Evolutionary conservation across 2,329 filamentous ascomycete species (phyloP).

Genomic region (Cercospora sesami): DNA sequence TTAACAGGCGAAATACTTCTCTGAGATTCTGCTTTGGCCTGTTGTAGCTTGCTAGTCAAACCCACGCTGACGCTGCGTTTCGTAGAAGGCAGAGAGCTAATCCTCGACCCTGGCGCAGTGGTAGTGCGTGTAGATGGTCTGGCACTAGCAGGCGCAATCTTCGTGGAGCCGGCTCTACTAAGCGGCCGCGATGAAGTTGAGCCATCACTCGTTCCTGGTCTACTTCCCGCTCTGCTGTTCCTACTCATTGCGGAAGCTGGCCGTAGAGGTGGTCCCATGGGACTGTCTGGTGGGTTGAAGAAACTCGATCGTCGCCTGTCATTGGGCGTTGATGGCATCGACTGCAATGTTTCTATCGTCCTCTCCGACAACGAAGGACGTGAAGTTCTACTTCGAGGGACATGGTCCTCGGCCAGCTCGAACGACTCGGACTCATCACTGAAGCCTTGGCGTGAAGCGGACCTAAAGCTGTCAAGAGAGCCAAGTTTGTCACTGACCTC

Average conservation of each 20-base stretch:
- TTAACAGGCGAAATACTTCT: constrained; percentile 25
- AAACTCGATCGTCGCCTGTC: constrained; percentile 69
- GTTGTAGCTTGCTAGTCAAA: constrained; percentile 30
- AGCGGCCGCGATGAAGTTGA: constrained; percentile 30
- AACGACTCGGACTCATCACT: constrained; percentile 25
- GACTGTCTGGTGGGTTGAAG: constrained; percentile 62
- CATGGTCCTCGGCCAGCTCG: constrained; percentile 23
- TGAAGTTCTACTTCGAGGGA: constrained; percentile 40
- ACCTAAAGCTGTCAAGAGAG: constrained; percentile 46
- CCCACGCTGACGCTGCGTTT: constrained; percentile 34
- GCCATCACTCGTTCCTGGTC: constrained; percentile 51
- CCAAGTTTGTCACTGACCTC: constrained; percentile 45
- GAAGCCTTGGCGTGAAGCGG: constrained; percentile 43
- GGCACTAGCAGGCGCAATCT: constrained; percentile 39
- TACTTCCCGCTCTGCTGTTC: constrained; percentile 47
- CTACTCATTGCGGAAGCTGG: constrained; percentile 61
- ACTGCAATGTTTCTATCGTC: constrained; percentile 79
- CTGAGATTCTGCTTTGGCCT: constrained; percentile 20
- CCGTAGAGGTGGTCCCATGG: constrained; percentile 62
- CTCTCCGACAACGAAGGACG: constrained; percentile 72
- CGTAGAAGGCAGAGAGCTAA: constrained; percentile 32
- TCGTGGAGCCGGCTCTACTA: constrained; percentile 36
- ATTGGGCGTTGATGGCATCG: constrained; percentile 74
- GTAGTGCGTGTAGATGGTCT: constrained; percentile 34
- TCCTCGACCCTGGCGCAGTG: constrained; percentile 18